Evolutionary conservation across 1,284 basidiomycete species (phyloP).

Genomic region (Caloboletus inedulis): DNA sequence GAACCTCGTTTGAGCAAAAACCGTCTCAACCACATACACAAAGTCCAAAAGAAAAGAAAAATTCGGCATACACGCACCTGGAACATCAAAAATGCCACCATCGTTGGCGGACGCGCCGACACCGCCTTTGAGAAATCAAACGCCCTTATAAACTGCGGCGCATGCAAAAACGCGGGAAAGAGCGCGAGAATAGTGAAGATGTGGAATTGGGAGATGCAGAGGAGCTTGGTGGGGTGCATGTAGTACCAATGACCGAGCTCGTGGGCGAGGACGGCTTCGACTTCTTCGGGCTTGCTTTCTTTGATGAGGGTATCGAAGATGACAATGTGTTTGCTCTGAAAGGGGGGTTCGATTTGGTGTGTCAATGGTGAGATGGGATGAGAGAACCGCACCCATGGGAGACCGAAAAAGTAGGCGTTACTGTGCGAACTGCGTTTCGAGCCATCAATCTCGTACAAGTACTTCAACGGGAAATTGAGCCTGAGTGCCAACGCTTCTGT

Average conservation of each 20-base stretch:
- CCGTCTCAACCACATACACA: background rate
- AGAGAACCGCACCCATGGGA: constrained; percentile 70
- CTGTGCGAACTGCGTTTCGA: constrained; percentile 93
- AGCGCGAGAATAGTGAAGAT: constrained; percentile 82
- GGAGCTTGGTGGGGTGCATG: constrained; percentile 85
- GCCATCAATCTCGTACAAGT: constrained; percentile 96
- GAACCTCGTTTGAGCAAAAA: background rate
- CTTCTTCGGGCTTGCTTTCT: constrained; percentile 82
- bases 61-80: constrained; percentile 50
- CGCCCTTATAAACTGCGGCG: constrained; percentile 76
- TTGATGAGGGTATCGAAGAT: constrained; percentile 97
- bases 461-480: constrained; percentile 91
- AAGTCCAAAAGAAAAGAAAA: background rate
- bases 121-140: constrained; percentile 82
- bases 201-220: constrained; percentile 84
- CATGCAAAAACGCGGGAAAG: constrained; percentile 91
- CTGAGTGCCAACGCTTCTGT: constrained; percentile 74
- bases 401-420: constrained; percentile 94
- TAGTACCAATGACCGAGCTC: constrained; percentile 96
- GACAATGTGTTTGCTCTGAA: constrained; percentile 86
- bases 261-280: constrained; percentile 89
- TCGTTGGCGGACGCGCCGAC: constrained; percentile 71
- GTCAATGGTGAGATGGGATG: constrained; percentile 5
- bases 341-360: background rate
- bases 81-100: constrained; percentile 88